phyloP scores from a whole-genome alignment of 768 basidiomycete genomes.

The Psilocybe sp. region DNA sequence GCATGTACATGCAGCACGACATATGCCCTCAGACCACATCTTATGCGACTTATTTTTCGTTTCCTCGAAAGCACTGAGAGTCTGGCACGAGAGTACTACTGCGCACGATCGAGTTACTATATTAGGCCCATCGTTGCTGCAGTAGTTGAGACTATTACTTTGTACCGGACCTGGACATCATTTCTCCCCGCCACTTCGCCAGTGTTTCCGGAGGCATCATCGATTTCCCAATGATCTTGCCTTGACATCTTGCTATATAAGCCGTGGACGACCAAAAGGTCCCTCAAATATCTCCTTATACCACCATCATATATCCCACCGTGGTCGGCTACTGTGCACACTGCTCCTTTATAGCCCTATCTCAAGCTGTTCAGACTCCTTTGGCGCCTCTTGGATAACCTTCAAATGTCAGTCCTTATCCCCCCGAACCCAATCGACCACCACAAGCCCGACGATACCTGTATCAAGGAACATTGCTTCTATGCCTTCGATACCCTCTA shows the following conservation, averaged over 20 bases:
- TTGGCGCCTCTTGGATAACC: slow-evolving; percentile 11
- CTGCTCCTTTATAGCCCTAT: too few species aligned
- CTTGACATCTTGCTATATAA: slow-evolving; percentile 12
- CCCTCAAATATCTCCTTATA: too few species aligned
- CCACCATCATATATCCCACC: too few species aligned
- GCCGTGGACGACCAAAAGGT: background rate
- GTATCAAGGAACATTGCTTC: slow-evolving; percentile 74
- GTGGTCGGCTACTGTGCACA: too few species aligned
- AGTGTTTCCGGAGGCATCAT: slow-evolving; percentile 10
- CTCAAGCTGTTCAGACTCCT: too few species aligned
- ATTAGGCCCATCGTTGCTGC: too few species aligned
- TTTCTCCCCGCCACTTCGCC: background rate
- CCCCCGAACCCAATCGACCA: slow-evolving; percentile 45
- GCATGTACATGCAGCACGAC: slow-evolving; percentile 18
- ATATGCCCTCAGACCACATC: too few species aligned
- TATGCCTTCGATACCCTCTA: slow-evolving; percentile 81
- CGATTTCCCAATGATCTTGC: slow-evolving; percentile 12
- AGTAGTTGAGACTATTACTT: too few species aligned
- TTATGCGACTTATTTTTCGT: background rate
- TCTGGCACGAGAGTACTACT: too few species aligned
- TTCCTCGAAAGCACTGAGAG: background rate
- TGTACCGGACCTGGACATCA: too few species aligned
- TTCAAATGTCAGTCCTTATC: slow-evolving; percentile 48
- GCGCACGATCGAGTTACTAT: too few species aligned
- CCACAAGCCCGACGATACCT: slow-evolving; percentile 41